Evolutionary conservation across 1,139 yeast species (phyloP), one percentile per base, ranked within the genome.

Genomic region (Sugiyamaella castrensis): DNA sequence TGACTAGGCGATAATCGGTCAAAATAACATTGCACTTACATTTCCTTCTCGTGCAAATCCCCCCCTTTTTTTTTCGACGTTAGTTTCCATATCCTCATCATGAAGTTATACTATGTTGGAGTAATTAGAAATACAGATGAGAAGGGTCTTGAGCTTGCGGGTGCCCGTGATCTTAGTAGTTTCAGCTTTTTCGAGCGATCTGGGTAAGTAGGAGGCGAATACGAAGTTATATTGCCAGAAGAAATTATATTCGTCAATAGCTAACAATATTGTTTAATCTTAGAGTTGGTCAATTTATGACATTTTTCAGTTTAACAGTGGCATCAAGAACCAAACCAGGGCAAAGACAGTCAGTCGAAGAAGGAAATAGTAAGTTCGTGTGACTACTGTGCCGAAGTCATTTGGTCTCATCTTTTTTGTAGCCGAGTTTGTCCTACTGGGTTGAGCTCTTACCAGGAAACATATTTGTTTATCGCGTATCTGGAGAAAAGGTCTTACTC

Each of bases 301-400:
- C 95, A 2, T 94, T 94, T 68, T 91, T 92, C 70, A 79, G 95
- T 19, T 87, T 82, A 62, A 92, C 98, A 6, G 92, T 92, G 24
- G 82, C 96, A 9, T 84, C 83, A 57, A 81, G 98, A 70, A 94
- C 98, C 1, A 72, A 76, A 35, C 76, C 91, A 2, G 96, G 96
- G 36, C 94, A 88, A 69, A 83, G 98, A 70, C 98, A 92, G 70
- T 80, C 91, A 65, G 87, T 92, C 47, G 97, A 92, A 67, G 97
- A 92, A 68, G 94, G 94, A 44, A 81, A 66, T 47, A 71, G 71
- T 58, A 52, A 45, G 61, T 58, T 10, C 5, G 11, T 15, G 3
- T 16, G 28, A 15, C 13, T 30, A 12, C 33, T 30, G 5, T 11
- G 13, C 33, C 33, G 5, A 3, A 30, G 13, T 6, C 33, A 30